phyloP scores from a whole-genome alignment of 164 flowering plant genomes.

The Magnolia changhungtana region DNA sequence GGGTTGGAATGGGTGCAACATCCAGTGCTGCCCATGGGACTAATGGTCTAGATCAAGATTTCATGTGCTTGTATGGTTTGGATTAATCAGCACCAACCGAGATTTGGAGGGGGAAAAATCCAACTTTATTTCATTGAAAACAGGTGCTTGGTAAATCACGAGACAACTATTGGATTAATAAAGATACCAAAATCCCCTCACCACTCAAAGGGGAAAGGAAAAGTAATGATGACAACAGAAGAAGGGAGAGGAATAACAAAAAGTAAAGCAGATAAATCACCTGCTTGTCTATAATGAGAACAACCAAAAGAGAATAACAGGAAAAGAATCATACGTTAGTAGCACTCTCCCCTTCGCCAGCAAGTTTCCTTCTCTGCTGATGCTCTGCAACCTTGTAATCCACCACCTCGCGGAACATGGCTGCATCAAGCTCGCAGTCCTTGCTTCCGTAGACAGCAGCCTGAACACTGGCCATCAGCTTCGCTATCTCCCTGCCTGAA shows the following conservation, averaged over 20 bases:
- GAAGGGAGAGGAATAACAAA: not conserved
- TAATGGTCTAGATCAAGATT: not conserved
- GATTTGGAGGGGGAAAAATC: not conserved
- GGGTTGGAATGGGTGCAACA: too few species aligned
- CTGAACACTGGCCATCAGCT: conserved; percentile 93
- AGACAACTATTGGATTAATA: not conserved
- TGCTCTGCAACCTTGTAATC: conserved; percentile 98
- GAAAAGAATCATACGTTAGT: not conserved
- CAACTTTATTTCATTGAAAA: not conserved
- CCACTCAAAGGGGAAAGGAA: not conserved
- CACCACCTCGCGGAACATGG: conserved; percentile 84
- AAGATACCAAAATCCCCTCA: conserved; percentile 1
- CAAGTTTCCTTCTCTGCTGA: conserved; percentile 77
- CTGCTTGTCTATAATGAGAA: not conserved
- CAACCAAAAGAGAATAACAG: not conserved
- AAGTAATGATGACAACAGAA: not conserved
- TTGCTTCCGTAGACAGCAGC: conserved; percentile 97
- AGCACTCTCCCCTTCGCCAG: conserved; percentile 28
- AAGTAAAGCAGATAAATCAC: not conserved
- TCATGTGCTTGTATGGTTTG: not conserved
- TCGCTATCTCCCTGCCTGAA: conserved; percentile 97
- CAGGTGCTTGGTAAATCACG: not conserved
- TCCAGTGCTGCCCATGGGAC: not conserved
- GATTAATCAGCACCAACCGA: not conserved
- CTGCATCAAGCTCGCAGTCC: conserved; percentile 70